These are phyloP conservation scores for Phytophthora nicotianae DNA, from an alignment of 352 stramenopile genomes.

Conservation along the genomic window DNA sequence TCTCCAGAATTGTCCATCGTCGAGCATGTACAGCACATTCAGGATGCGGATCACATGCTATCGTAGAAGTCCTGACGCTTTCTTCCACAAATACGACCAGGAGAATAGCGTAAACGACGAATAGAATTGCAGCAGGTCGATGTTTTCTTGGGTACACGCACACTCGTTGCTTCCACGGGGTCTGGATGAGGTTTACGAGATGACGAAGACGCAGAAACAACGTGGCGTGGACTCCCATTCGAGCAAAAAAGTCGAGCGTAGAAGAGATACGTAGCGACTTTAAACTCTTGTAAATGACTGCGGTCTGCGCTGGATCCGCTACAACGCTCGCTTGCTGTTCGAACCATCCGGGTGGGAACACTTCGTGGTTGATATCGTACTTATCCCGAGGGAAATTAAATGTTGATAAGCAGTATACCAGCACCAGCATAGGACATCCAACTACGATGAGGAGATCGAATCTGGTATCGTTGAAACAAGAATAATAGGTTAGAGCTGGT, in stretches of 20 bases:
- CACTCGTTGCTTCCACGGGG: not conserved
- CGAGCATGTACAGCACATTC: constrained; percentile 40
- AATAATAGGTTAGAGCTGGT: not conserved
- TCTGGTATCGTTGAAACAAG: constrained; percentile 12
- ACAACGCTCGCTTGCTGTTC: constrained; percentile 38
- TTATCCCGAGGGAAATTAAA: constrained; percentile 41
- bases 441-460: constrained; percentile 43
- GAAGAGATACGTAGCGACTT: constrained; percentile 41
- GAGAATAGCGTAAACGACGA: constrained; percentile 14
- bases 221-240: constrained; percentile 31
- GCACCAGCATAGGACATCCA: constrained; percentile 38
- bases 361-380: constrained; percentile 38
- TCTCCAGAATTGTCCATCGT: constrained; percentile 31
- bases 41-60: constrained; percentile 21
- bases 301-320: constrained; percentile 28
- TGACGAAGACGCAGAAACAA: constrained; percentile 29
- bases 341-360: constrained; percentile 35
- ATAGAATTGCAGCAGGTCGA: constrained; percentile 9
- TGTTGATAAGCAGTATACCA: constrained; percentile 35
- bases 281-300: constrained; percentile 35
- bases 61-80: constrained; percentile 22
- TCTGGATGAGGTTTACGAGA: constrained; percentile 18
- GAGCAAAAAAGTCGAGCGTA: constrained; percentile 27
- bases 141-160: constrained; percentile 27
- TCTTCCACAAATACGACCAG: constrained; percentile 25